Evolutionary conservation across 2,329 filamentous ascomycete species (phyloP).

Genomic region (Tolypocladium amazonense): DNA sequence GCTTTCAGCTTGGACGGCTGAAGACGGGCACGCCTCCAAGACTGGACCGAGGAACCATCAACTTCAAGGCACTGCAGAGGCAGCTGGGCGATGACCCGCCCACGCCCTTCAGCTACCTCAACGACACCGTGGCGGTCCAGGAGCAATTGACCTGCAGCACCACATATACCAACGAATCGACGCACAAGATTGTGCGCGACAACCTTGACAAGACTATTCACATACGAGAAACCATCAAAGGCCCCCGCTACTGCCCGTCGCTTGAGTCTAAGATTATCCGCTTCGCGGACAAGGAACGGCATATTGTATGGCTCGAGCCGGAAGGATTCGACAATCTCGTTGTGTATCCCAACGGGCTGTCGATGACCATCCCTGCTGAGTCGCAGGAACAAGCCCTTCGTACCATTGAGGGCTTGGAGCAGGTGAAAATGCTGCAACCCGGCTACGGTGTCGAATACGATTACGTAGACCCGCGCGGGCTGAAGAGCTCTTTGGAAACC

Average conservation of each 20-base stretch:
- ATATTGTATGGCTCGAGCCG: conserved; percentile 94
- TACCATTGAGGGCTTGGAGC: conserved; percentile 79
- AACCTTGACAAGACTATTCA: conserved; percentile 96
- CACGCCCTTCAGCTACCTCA: conserved; percentile 83
- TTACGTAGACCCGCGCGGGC: conserved; percentile 86
- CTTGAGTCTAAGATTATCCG: conserved; percentile 88
- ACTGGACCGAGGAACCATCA: conserved; percentile 70
- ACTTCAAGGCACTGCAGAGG: conserved; percentile 59
- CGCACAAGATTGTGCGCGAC: conserved; percentile 73
- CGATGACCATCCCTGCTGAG: conserved; percentile 88
- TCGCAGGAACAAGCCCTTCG: conserved; percentile 78
- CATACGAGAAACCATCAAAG: conserved; percentile 89
- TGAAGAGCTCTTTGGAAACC: conserved; percentile 85
- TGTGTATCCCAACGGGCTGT: conserved; percentile 93
- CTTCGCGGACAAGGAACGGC: conserved; percentile 68
- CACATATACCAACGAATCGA: conserved; percentile 74
- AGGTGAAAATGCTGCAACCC: conserved; percentile 83
- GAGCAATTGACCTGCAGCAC: conserved; percentile 78
- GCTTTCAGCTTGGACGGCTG: conserved; percentile 77
- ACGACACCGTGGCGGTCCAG: conserved; percentile 64
- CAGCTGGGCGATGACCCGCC: conserved; percentile 81
- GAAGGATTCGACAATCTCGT: conserved; percentile 86
- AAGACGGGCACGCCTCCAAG: conserved; percentile 95
- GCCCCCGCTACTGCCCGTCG: conserved; percentile 90
- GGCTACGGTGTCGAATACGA: conserved; percentile 98